A percentile compares a stretch with the other conserved stretches of the same genome.
These are phyloP conservation scores for Penicillium cosmopolitanum DNA, from an alignment of 495 filamentous ascomycete species.

Conservation along the genomic window DNA sequence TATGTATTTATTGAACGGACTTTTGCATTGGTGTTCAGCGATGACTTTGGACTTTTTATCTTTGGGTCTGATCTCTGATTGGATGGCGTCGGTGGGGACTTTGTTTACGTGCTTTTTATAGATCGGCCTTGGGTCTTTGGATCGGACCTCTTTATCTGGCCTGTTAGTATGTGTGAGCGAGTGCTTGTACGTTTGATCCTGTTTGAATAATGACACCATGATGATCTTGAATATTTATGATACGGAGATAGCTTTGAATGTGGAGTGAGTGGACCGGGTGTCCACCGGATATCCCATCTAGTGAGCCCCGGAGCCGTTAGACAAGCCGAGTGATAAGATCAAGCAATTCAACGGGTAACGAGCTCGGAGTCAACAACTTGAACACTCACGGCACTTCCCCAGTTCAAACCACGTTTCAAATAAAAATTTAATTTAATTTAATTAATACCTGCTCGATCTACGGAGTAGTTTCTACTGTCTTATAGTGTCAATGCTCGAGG, in stretches of 20 bases:
- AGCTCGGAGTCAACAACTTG: too few relatives aligned
- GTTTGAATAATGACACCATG: not conserved
- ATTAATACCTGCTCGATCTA: not conserved
- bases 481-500: not conserved
- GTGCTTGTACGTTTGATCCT: not conserved
- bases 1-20: constrained; percentile 21
- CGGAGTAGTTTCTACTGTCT: not conserved
- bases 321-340: constrained; percentile 1
- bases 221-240: not conserved
- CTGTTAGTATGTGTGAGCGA: not conserved
- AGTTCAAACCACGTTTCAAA: not conserved
- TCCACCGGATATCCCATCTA: not conserved
- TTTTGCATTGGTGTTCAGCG: constrained; percentile 25
- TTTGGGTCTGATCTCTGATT: not conserved
- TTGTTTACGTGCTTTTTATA: constrained; percentile 3
- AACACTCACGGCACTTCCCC: not conserved
- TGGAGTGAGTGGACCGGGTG: constrained; percentile 4
- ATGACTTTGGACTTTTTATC: constrained; percentile 4
- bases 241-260: not conserved
- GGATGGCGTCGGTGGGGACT: not conserved
- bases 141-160: not conserved
- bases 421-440: not conserved
- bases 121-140: constrained; percentile 2
- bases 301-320: constrained; percentile 1
- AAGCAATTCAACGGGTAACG: constrained; percentile 7